Evolutionary conservation across 768 basidiomycete species (phyloP).

Genomic region (Udeniomyces megalosporus): DNA sequence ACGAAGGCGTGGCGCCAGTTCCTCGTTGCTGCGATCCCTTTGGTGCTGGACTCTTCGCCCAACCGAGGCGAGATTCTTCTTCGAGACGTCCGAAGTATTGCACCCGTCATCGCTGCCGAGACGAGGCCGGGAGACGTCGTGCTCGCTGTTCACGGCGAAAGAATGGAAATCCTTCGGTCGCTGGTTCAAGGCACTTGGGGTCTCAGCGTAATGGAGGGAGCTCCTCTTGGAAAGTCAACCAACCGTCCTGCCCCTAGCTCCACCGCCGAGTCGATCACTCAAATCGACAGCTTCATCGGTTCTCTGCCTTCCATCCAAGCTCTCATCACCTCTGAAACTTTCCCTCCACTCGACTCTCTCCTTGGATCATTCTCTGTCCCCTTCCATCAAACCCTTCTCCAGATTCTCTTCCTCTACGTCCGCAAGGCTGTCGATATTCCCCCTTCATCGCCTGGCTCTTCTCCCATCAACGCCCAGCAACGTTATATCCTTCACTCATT

Average conservation of each 20-base stretch:
- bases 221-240: too few relatives aligned
- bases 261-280: background rate
- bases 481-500: background rate
- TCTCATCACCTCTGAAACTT: slow-evolving; percentile 56
- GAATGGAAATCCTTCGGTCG: slow-evolving; percentile 55
- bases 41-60: background rate
- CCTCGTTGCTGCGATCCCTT: slow-evolving; percentile 26
- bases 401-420: slow-evolving; percentile 61
- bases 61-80: slow-evolving; percentile 3
- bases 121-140: slow-evolving; percentile 66
- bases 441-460: background rate
- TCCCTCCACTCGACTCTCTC: slow-evolving; percentile 57
- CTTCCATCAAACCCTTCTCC: slow-evolving; percentile 66
- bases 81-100: background rate
- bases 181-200: slow-evolving; percentile 71
- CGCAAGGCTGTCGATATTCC: slow-evolving; percentile 43
- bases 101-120: slow-evolving; percentile 43
- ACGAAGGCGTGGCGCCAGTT: slow-evolving; percentile 64
- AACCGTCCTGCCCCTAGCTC: too few relatives aligned
- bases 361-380: slow-evolving; percentile 45
- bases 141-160: slow-evolving; percentile 57
- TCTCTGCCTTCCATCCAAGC: slow-evolving; percentile 46
- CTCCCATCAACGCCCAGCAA: background rate
- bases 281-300: slow-evolving; percentile 36
- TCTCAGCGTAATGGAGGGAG: slow-evolving; percentile 30